These are phyloP conservation scores for Chalaropsis thielavioides DNA, from an alignment of 2,329 filamentous ascomycete species.

Conservation along the genomic window DNA sequence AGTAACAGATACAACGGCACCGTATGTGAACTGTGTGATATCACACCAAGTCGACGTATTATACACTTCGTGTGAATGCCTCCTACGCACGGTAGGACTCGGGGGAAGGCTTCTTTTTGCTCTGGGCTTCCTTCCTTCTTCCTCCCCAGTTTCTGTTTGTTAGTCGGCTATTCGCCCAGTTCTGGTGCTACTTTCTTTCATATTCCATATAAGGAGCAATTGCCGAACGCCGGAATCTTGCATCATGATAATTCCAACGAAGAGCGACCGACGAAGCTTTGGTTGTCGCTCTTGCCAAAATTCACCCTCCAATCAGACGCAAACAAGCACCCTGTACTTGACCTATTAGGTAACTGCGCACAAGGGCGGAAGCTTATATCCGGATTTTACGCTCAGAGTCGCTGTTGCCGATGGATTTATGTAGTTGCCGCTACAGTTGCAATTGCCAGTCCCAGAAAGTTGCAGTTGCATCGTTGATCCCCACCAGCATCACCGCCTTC, in stretches of 20 bases:
- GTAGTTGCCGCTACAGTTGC: background rate
- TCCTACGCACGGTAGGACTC: background rate
- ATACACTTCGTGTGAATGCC: background rate
- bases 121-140: background rate
- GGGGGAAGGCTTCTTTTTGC: background rate
- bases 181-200: background rate
- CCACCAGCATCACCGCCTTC: slow-evolving; percentile 3
- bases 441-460: background rate
- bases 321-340: background rate
- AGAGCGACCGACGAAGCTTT: background rate
- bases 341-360: background rate
- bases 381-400: background rate
- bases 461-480: background rate
- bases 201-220: slow-evolving; percentile 4
- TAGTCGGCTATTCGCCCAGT: background rate
- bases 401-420: slow-evolving; percentile 5
- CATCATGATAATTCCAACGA: slow-evolving; percentile 4
- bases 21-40: background rate
- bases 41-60: background rate
- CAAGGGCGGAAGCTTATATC: background rate
- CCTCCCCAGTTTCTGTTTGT: background rate
- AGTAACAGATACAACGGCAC: background rate
- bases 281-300: background rate
- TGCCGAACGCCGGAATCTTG: background rate
- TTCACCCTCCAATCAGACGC: background rate